A percentile compares a stretch with the other conserved stretches of the same genome.
Conservation (phyloP, 1,284 basidiomycete species). For the Vanrija sp. region DNA sequence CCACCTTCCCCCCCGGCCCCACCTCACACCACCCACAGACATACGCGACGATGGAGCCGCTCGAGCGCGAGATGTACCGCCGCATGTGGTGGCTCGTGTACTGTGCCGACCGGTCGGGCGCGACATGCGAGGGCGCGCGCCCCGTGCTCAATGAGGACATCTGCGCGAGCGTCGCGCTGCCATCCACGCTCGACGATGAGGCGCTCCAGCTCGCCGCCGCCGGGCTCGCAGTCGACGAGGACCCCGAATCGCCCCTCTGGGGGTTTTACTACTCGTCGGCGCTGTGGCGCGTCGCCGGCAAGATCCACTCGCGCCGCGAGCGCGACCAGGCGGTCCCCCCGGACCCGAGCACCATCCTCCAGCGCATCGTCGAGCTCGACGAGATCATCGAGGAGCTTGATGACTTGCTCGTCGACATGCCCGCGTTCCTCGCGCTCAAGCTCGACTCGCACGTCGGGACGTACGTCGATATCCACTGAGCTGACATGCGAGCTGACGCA, state of each 20-base stretch:
- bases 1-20: too few species aligned
- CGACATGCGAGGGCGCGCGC: neutral
- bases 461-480: neutral
- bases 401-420: neutral
- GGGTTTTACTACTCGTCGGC: constrained; percentile 1
- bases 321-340: neutral
- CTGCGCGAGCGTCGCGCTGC: neutral
- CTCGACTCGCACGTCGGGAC: neutral
- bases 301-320: neutral
- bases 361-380: neutral
- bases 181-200: constrained; percentile 1
- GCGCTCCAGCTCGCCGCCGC: neutral
- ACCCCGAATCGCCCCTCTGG: neutral
- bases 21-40: neutral
- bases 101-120: neutral
- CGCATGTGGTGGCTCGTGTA: constrained; percentile 10
- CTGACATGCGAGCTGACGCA: neutral
- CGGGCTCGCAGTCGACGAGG: neutral
- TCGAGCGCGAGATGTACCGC: constrained; percentile 6
- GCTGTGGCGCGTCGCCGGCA: constrained; percentile 3
- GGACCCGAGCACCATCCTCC: neutral
- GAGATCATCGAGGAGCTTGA: constrained; percentile 3
- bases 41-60: neutral
- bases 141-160: constrained; percentile 4
- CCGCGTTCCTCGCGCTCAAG: neutral